Evolutionary conservation across 805 yeast species (phyloP).

Genomic region (Millerozyma miso): DNA sequence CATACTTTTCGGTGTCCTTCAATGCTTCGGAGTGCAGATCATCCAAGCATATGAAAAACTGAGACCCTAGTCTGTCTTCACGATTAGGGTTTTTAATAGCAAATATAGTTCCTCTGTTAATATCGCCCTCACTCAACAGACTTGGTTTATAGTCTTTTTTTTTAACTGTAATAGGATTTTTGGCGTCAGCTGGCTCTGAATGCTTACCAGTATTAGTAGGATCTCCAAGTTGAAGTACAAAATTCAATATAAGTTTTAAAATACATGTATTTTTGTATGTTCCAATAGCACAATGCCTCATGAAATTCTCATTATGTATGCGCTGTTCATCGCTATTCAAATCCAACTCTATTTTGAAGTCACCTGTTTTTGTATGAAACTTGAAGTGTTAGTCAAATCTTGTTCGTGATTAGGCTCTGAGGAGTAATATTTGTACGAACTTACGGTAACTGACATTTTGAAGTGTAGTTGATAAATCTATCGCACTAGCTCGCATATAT

Average conservation of each 20-base stretch:
- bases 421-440: slow-evolving; percentile 1
- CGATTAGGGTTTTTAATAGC: slow-evolving; percentile 8
- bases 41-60: slow-evolving; percentile 16
- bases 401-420: too few relatives aligned
- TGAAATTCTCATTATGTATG: slow-evolving; percentile 15
- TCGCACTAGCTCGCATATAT: not conserved
- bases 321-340: slow-evolving; percentile 5
- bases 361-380: slow-evolving; percentile 15
- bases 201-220: slow-evolving; percentile 13
- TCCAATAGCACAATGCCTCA: slow-evolving; percentile 20
- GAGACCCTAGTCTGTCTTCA: slow-evolving; percentile 14
- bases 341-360: slow-evolving; percentile 12
- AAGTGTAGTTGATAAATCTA: not conserved
- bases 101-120: slow-evolving; percentile 13
- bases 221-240: slow-evolving; percentile 20
- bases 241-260: slow-evolving; percentile 14
- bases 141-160: not conserved
- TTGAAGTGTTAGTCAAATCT: slow-evolving; percentile 3
- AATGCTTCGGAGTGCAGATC: slow-evolving; percentile 8
- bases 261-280: slow-evolving; percentile 11
- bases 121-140: not conserved
- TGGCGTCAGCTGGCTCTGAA: slow-evolving; percentile 10
- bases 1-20: slow-evolving; percentile 8
- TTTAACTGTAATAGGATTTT: not conserved
- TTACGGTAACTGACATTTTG: slow-evolving; percentile 6